These are phyloP conservation scores for Austroboletus eburneus DNA, from an alignment of 768 basidiomycete genomes.

Conservation along the genomic window DNA sequence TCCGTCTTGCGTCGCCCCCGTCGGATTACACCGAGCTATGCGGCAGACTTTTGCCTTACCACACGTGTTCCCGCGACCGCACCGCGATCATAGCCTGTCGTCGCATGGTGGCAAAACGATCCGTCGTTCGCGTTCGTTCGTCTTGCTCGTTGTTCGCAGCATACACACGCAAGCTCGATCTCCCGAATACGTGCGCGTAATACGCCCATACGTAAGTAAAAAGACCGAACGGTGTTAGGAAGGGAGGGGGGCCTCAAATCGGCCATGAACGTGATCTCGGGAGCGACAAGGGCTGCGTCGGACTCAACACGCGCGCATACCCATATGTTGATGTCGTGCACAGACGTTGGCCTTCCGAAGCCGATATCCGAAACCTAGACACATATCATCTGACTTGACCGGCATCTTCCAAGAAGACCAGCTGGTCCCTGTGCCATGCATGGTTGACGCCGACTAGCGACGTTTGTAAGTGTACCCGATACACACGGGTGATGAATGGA, in stretches of 20 bases:
- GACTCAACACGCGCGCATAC: not conserved
- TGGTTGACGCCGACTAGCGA: not conserved
- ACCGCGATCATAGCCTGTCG: constrained; percentile 22
- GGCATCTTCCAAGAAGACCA: constrained; percentile 15
- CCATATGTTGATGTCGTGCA: not conserved
- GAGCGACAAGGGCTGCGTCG: constrained; percentile 20
- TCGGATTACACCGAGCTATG: constrained; percentile 1
- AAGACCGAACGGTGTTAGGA: constrained; percentile 16
- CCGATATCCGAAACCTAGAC: not conserved
- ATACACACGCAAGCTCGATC: constrained; percentile 5
- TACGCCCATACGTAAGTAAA: constrained; percentile 8
- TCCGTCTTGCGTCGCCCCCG: constrained; percentile 3
- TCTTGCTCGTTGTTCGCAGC: constrained; percentile 3
- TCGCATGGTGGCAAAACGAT: constrained; percentile 13
- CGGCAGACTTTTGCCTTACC: constrained; percentile 9
- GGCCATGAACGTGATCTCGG: constrained; percentile 21
- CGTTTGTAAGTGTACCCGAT: not conserved
- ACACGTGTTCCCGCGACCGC: constrained; percentile 23
- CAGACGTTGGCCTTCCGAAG: not conserved
- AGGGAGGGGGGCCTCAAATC: constrained; percentile 4
- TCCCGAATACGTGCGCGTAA: constrained; percentile 1
- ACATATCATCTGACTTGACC: not conserved
- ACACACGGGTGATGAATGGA: constrained; percentile 8
- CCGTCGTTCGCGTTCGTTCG: constrained; percentile 4
- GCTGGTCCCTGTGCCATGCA: not conserved